These are phyloP conservation scores for Thamnidium elegans DNA, from an alignment of 192 early-diverging fungal species.

Conservation along the genomic window DNA sequence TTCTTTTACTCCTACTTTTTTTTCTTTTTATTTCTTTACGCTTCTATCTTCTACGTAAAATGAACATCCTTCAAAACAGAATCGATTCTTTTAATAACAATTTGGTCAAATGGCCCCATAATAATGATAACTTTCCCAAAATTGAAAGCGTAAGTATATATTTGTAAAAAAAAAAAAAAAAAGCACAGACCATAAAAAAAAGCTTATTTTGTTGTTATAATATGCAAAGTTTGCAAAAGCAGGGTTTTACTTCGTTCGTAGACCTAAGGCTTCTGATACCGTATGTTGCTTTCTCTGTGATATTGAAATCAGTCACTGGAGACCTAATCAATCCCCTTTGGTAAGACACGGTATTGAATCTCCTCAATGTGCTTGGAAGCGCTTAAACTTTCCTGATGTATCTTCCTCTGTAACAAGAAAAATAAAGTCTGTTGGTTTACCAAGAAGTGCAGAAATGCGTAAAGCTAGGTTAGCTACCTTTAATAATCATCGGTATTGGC, in stretches of 20 bases:
- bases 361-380: slow-evolving; percentile 9
- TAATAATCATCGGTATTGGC: slow-evolving; percentile 15
- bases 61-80: slow-evolving; percentile 3
- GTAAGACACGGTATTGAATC: not conserved
- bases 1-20: not conserved
- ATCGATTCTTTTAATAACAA: not conserved
- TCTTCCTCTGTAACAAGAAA: not conserved
- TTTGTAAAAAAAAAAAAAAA: slow-evolving; percentile 10
- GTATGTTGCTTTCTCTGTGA: slow-evolving; percentile 18
- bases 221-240: slow-evolving; percentile 21
- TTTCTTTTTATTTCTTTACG: not conserved
- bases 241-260: slow-evolving; percentile 16
- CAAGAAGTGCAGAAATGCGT: not conserved
- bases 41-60: not conserved
- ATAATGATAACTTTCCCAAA: not conserved
- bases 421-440: not conserved
- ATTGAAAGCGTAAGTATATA: not conserved
- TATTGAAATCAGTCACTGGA: slow-evolving; percentile 14
- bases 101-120: slow-evolving; percentile 1
- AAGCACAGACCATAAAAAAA: not conserved
- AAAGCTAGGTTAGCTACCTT: slow-evolving; percentile 18
- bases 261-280: not conserved
- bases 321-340: slow-evolving; percentile 11
- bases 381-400: slow-evolving; percentile 12
- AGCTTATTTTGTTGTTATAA: not conserved